Base-by-base conservation (phyloP, 148 eudicot species). In the Cornus kousa region DNA sequence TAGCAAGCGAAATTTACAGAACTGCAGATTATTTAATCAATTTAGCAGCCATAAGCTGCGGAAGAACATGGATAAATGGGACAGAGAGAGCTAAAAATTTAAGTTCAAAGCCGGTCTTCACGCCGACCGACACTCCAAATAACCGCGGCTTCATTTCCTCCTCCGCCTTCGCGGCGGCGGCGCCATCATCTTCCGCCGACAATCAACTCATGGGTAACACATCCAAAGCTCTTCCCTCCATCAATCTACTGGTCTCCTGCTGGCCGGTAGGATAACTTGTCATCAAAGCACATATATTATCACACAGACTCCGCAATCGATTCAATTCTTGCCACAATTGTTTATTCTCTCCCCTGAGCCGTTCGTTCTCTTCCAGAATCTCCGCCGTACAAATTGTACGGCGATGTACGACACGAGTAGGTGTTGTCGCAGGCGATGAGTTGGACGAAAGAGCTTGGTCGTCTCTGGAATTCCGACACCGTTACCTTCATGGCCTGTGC, bases 381-480 rank as follows among this genome's bases (percentile, higher is more conserved):
- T 90, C 93, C 70, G 89, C 79, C 65, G 87, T 73, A 0, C 80
- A 68, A 37, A 65, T 74, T 9, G 81, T 31, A 2, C 64, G 8
- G 1, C 81, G 70, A 1, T 76, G 78, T 4, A 59, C 71, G 3
- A 13, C 40, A 0, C 48, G 81, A 4, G 68, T 11, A 0, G 72
- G 64, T 0, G 85, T 78, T 3, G 82, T 83, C 0, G 87, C 85
- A 5, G 87, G 94, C 0, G 94, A 91, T 0, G 95, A 91, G 73
- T 87, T 90, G 9, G 95, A 90, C 5, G 97, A 93, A 64, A 89
- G 81, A 0, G 88, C 95, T 33, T 90, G 97, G 69, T 93, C 95
- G 24, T 93, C 94, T 0, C 89, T 84, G 35, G 97, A 93, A 64
- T 84, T 87, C 39, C 11, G 94, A 91, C 0, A 86, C 64, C 1